A percentile compares a stretch with the other conserved stretches of the same genome.
Conservation (phyloP, 1,139 yeast species). For the Yamadazyma diospyri region DNA sequence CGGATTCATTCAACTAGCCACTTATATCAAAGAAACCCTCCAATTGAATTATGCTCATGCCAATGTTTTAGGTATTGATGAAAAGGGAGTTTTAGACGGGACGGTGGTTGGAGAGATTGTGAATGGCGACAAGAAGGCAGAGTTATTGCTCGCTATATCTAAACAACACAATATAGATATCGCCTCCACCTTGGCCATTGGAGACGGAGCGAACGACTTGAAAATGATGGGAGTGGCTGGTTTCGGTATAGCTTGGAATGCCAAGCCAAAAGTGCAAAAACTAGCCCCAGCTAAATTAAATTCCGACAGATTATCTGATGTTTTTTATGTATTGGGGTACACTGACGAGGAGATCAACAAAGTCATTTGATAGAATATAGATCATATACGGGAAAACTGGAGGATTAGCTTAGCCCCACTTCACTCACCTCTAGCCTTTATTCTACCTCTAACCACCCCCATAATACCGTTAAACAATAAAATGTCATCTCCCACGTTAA, state of each 20-base stretch:
- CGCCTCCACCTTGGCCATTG: slow-evolving; percentile 72
- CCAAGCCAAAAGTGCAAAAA: slow-evolving; percentile 85
- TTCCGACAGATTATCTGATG: slow-evolving; percentile 63
- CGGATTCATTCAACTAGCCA: slow-evolving; percentile 89
- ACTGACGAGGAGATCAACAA: slow-evolving; percentile 51
- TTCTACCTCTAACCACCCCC: slow-evolving; percentile 72
- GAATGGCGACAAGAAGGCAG: slow-evolving; percentile 82
- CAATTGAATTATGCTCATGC: slow-evolving; percentile 88
- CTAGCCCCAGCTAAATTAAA: slow-evolving; percentile 83
- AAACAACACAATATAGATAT: slow-evolving; percentile 56
- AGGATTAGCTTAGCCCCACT: no score
- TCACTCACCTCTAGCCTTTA: slow-evolving; percentile 15
- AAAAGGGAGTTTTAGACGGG: slow-evolving; percentile 50
- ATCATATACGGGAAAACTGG: not conserved
- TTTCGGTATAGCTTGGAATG: slow-evolving; percentile 95
- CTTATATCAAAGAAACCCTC: slow-evolving; percentile 62
- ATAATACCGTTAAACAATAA: slow-evolving; percentile 76
- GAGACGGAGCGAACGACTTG: slow-evolving; percentile 97
- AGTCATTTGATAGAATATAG: slow-evolving; percentile 1
- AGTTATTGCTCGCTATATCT: slow-evolving; percentile 67
- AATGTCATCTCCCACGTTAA: slow-evolving; percentile 62
- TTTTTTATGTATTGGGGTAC: slow-evolving; percentile 79
- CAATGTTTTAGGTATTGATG: slow-evolving; percentile 58
- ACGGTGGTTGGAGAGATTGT: slow-evolving; percentile 71
- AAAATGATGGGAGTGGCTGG: slow-evolving; percentile 93